Evolutionary conservation across 2,329 filamentous ascomycete species (phyloP), one percentile per base, ranked within the genome.

Genomic region (Aaosphaeria pasadenensis): DNA sequence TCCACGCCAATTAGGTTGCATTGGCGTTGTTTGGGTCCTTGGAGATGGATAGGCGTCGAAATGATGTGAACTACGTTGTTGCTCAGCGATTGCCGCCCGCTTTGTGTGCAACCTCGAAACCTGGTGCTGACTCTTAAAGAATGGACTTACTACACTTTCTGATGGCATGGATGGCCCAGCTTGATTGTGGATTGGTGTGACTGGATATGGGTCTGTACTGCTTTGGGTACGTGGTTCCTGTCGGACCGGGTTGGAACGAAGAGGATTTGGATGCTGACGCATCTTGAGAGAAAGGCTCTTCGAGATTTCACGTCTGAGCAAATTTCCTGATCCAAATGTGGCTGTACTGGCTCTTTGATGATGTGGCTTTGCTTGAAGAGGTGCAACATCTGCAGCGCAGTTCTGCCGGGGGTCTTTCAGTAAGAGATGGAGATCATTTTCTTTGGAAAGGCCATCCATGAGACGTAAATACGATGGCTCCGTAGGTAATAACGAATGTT

Each of bases 121-220:
- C 36, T 44, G 52, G 51, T 48, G 54, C 42, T 46, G 58, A 50
- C 47, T 57, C 41, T 51, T 56, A 52, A 74, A 73, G 52, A 72
- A 72, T 7, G 71, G 69, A 65, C 71, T 74, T 58, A 68, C 60
- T 46, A 73, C 65, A 59, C 38, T 64, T 41, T 65, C 55, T 43
- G 56, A 24, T n/a, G 33, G 33, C 4, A 36, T 36, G n/a, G 33
- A 36, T 2, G 33, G n/a, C 33, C n/a, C 33, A 9, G 33, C n/a
- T 9, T 9, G 33, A 36, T 36, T 36, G 33, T n/a, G 33, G 4
- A 24, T 24, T 24, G 17, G 17, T 24, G 17, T 24, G 17, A 24
- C 17, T 24, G 17, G 17, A 24, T 24, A 24, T 24, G 17, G 17
- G 17, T 24, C 17, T 24, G 17, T 24, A 24, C 17, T 24, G 17